Evolutionary conservation across 2,329 filamentous ascomycete species (phyloP).

Genomic region (Sphaceloma murrayae): DNA sequence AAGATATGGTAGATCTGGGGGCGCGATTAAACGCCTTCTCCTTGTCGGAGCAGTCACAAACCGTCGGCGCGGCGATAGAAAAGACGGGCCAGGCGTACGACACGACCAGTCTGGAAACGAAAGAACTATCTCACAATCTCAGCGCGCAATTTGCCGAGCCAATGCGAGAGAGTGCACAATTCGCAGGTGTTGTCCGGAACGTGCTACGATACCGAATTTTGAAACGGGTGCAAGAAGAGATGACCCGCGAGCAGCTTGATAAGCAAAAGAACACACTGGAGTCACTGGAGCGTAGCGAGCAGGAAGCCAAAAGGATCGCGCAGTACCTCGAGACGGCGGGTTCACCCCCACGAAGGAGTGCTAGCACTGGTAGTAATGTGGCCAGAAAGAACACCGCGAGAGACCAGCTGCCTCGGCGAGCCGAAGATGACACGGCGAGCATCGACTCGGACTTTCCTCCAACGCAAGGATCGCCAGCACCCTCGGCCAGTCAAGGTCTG

Average conservation of each 20-base stretch:
- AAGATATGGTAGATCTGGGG: slow-evolving; percentile 85
- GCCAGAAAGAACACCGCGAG: slow-evolving; percentile 32
- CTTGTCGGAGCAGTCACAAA: slow-evolving; percentile 79
- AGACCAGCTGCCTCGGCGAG: slow-evolving; percentile 30
- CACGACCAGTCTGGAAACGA: slow-evolving; percentile 89
- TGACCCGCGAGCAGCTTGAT: slow-evolving; percentile 84
- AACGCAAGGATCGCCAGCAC: slow-evolving; percentile 53
- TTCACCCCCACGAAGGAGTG: slow-evolving; percentile 56
- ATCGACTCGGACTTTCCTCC: slow-evolving; percentile 92
- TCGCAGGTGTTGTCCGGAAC: slow-evolving; percentile 82
- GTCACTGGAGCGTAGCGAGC: slow-evolving; percentile 84
- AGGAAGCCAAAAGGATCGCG: slow-evolving; percentile 86
- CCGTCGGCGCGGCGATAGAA: slow-evolving; percentile 86
- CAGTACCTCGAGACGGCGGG: slow-evolving; percentile 75
- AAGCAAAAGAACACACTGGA: slow-evolving; percentile 79
- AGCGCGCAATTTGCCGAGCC: slow-evolving; percentile 93
- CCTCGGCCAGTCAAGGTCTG: slow-evolving; percentile 65
- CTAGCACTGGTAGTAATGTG: slow-evolving; percentile 31
- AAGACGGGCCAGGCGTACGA: slow-evolving; percentile 90
- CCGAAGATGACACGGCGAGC: slow-evolving; percentile 20
- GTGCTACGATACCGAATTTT: slow-evolving; percentile 83
- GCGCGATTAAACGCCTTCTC: slow-evolving; percentile 97
- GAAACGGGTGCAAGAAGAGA: slow-evolving; percentile 93
- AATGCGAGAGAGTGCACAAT: slow-evolving; percentile 95
- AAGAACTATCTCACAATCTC: slow-evolving; percentile 78